These are phyloP conservation scores for Chaetomium sp. DNA, from an alignment of 2,329 filamentous ascomycete genomes.

Conservation along the genomic window DNA sequence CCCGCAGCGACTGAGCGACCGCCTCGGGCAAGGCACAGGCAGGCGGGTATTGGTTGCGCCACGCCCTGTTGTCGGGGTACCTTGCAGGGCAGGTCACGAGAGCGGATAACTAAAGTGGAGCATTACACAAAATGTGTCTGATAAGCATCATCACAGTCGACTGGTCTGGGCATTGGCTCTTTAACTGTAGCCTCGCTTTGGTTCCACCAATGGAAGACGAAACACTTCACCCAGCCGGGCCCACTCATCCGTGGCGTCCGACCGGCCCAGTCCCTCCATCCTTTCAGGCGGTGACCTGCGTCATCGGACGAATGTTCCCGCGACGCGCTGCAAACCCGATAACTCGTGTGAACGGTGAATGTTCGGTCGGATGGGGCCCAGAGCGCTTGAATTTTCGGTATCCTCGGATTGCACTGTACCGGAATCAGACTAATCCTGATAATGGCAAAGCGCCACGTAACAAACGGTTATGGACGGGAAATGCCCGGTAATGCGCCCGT, in stretches of 20 bases:
- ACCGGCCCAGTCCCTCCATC: not conserved
- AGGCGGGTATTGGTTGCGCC: constrained; percentile 19
- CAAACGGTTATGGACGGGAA: no score
- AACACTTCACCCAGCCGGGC: not conserved
- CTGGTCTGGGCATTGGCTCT: not conserved
- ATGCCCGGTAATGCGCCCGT: no score
- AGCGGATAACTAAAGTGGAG: not conserved
- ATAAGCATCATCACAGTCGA: not conserved
- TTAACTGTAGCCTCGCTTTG: not conserved
- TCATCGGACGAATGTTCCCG: not conserved
- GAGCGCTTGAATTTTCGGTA: no score
- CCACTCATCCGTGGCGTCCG: no score
- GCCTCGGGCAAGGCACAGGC: constrained; percentile 6
- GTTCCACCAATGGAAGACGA: not conserved
- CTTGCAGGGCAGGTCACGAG: constrained; percentile 24
- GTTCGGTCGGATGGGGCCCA: no score
- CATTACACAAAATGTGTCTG: not conserved
- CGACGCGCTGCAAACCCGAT: no score
- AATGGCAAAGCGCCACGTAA: no score
- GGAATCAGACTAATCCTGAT: no score
- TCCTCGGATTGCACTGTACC: no score
- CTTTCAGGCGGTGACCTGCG: not conserved
- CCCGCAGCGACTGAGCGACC: not conserved
- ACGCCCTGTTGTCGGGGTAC: constrained; percentile 19
- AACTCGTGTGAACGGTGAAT: no score